Percentiles rank a stretch among this genome's conserved stretches.
These are phyloP conservation scores for Physcomitrium patens DNA, from an alignment of 225 moss, liverwort and hornwort species.

Conservation along the genomic window DNA sequence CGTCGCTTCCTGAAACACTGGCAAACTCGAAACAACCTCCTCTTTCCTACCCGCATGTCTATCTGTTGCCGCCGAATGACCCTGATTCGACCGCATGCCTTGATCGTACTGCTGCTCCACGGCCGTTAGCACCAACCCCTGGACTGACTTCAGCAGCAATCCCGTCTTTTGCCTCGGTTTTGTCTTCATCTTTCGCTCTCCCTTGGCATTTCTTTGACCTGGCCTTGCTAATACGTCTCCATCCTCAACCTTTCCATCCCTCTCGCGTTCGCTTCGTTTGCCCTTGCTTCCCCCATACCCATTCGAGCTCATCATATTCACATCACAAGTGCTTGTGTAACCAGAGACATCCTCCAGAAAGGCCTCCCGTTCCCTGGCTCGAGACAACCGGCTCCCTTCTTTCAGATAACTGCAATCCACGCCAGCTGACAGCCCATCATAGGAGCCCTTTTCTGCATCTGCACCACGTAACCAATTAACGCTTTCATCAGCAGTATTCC, in stretches of 20 bases:
- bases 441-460: conserved; percentile 25
- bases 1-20: conserved; percentile 37
- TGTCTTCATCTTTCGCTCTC: conserved; percentile 84
- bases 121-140: conserved; percentile 64
- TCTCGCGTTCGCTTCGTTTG: conserved; percentile 85
- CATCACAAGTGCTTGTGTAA: conserved; percentile 61
- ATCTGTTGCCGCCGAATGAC: background rate
- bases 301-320: conserved; percentile 66
- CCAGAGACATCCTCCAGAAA: conserved; percentile 75
- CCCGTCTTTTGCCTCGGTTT: conserved; percentile 85
- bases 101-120: conserved; percentile 45
- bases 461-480: background rate
- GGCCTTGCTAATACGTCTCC: conserved; percentile 26
- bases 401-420: conserved; percentile 52
- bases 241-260: conserved; percentile 70
- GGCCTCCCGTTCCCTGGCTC: conserved; percentile 73
- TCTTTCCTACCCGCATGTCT: conserved; percentile 26
- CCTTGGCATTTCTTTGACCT: conserved; percentile 53
- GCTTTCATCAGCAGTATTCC: background rate
- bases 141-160: conserved; percentile 72
- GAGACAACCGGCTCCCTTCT: conserved; percentile 67
- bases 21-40: conserved; percentile 23
- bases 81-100: conserved; percentile 40
- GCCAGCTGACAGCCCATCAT: conserved; percentile 17
- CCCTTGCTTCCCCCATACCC: conserved; percentile 78